Conservation (phyloP, 139 green algal genomes). For the Volvox reticuliferus region DNA sequence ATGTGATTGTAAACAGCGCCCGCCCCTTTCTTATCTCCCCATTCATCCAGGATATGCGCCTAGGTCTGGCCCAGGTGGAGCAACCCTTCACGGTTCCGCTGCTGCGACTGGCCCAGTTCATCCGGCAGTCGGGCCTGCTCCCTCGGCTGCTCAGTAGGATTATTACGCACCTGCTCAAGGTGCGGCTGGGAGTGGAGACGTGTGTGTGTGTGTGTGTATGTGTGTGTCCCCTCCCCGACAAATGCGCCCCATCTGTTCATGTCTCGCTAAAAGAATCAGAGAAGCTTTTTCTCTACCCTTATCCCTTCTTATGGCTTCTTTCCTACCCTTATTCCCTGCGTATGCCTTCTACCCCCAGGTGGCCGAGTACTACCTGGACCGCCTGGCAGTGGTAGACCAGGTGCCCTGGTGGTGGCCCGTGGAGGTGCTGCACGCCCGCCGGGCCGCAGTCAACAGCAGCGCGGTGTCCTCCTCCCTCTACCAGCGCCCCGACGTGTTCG, state of each 20-base stretch:
- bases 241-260: background rate
- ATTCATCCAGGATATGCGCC: slow-evolving; percentile 10
- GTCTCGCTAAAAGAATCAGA: background rate
- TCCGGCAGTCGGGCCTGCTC: slow-evolving; percentile 59
- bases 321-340: background rate
- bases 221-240: background rate
- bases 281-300: background rate
- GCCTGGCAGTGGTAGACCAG: slow-evolving; percentile 52
- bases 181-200: background rate
- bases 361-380: slow-evolving; percentile 37
- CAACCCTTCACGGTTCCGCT: slow-evolving; percentile 59
- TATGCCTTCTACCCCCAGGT: background rate
- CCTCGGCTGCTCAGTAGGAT: slow-evolving; percentile 49
- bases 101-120: slow-evolving; percentile 53
- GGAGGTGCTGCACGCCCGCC: slow-evolving; percentile 16
- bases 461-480: slow-evolving; percentile 4
- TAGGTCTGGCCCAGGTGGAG: slow-evolving; percentile 34
- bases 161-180: slow-evolving; percentile 52
- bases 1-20: too few species aligned
- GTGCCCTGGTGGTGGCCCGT: slow-evolving; percentile 63
- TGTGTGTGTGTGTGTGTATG: background rate
- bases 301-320: background rate
- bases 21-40: background rate
- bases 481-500: background rate
- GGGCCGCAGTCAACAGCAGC: background rate